Base-by-base conservation (phyloP, 2,329 filamentous ascomycete species). In the Aplosporella prunicola region DNA sequence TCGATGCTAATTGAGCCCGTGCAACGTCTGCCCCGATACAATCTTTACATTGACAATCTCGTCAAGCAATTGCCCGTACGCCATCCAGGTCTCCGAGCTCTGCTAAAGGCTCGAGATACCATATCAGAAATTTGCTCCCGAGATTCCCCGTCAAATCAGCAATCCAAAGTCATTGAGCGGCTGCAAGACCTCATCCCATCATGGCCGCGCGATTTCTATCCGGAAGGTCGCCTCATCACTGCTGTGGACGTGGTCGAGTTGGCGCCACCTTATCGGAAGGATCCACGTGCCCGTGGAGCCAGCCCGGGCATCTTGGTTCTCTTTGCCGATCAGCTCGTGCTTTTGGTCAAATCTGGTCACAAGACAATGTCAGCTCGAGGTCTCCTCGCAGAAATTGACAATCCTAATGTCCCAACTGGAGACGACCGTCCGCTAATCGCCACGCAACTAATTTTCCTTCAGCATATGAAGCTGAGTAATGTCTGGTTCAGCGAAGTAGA, bases 61-160 rank as follows among this genome's bases (percentile, higher is more conserved):
- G 76, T 91, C 32, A 78, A 80, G 47, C 87, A 82, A 43, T 72
- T 96, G 13, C 88, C 89, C 4, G 76, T 88, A 34, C 78, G 82
- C 7, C 88, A 96, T 55, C 84, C 87, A 3, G 88, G 88, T 1
- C 70, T 94, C 36, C 80, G 82, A 47, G 71, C 74, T 3, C 80
- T 98, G 62, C 73, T 95, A 27, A 88, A 86, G 55, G 88, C 91
- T 1, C 75, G 89, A 47, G 91, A 96, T 56, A 83, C 94, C 36
- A 87, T 98, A 47, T 87, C 88, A 14, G 91, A 93, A 37, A 98
- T 98, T 28, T 98, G 91, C 60, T 93, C 89, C 11, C 80, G 95
- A 63, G 89, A 95, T 50, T 71, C 82, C 64, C 55, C 82, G 51
- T 51, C 68, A 59, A 62, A 67, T 3, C 81, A 85, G 51, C 82